phyloP scores from a whole-genome alignment of 2,329 filamentous ascomycete species.

The Nemania serpens region DNA sequence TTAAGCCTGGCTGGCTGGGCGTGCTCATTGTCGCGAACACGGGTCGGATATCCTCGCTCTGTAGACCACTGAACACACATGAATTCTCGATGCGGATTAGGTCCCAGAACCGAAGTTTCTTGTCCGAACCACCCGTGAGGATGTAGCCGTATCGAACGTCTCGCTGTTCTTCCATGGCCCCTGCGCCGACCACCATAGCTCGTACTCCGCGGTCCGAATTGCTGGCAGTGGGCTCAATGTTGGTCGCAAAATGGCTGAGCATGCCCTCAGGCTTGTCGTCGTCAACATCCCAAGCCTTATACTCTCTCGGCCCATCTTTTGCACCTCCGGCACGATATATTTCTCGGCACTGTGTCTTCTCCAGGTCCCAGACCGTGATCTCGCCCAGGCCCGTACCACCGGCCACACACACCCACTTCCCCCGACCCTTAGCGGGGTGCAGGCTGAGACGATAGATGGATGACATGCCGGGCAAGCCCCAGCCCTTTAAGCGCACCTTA shows the following conservation, averaged over 20 bases:
- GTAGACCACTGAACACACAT: constrained; percentile 77
- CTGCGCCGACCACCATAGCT: constrained; percentile 74
- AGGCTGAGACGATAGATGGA: constrained; percentile 79
- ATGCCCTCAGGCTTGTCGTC: constrained; percentile 87
- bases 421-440: constrained; percentile 77
- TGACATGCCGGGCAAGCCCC: constrained; percentile 81
- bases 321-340: constrained; percentile 75
- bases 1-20: constrained; percentile 52
- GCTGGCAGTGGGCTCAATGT: constrained; percentile 64
- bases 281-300: constrained; percentile 87
- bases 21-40: constrained; percentile 68
- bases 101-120: constrained; percentile 94
- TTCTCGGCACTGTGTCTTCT: constrained; percentile 86
- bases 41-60: constrained; percentile 71
- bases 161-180: constrained; percentile 69
- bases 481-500: constrained; percentile 81
- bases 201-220: constrained; percentile 61
- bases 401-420: constrained; percentile 85
- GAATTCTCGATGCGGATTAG: constrained; percentile 77
- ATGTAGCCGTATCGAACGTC: constrained; percentile 82
- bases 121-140: constrained; percentile 85
- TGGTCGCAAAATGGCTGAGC: constrained; percentile 81
- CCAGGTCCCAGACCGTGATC: constrained; percentile 93
- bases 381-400: constrained; percentile 87
- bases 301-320: constrained; percentile 66